phyloP scores from a whole-genome alignment of 2,329 filamentous ascomycete genomes.

The Chrysoporthe austroafricana region DNA sequence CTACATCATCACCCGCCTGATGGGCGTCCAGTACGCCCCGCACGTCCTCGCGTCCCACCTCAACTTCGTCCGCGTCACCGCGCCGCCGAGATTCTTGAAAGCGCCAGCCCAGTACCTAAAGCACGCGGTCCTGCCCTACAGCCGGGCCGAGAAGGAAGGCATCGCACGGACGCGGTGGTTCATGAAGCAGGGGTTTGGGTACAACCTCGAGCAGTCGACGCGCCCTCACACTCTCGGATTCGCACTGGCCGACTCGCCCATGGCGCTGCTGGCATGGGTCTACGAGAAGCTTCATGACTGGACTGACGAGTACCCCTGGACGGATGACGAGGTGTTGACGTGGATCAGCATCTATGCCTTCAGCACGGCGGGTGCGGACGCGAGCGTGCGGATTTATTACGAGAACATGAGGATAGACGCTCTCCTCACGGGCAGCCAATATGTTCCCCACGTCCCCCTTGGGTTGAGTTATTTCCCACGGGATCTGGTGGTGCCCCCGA shows the following conservation, averaged over 20 bases:
- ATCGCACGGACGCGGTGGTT: conserved; percentile 63
- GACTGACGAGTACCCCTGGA: conserved; percentile 74
- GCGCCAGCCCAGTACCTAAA: conserved; percentile 62
- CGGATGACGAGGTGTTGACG: conserved; percentile 74
- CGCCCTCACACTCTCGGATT: conserved; percentile 76
- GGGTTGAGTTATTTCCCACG: conserved; percentile 53
- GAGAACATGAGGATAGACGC: conserved; percentile 55
- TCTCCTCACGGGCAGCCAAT: not conserved
- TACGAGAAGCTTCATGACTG: conserved; percentile 81
- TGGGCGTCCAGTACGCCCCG: conserved; percentile 62
- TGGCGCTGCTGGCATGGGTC: conserved; percentile 75
- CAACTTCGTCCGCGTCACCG: conserved; percentile 53
- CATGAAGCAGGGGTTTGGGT: conserved; percentile 57
- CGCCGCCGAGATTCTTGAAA: conserved; percentile 51
- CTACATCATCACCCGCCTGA: conserved; percentile 63
- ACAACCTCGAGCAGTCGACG: conserved; percentile 64
- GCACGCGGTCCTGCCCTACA: conserved; percentile 59
- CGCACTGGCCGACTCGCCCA: conserved; percentile 69
- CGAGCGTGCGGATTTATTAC: conserved; percentile 73
- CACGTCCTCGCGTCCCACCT: conserved; percentile 64
- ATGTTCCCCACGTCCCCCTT: conserved; percentile 30
- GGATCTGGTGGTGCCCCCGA: conserved; percentile 59
- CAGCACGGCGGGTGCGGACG: conserved; percentile 68
- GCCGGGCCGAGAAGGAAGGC: conserved; percentile 53
- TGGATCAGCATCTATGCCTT: conserved; percentile 79